Evolutionary conservation across 345 rosid species (phyloP).

Genomic region (Sisymbrium irio): DNA sequence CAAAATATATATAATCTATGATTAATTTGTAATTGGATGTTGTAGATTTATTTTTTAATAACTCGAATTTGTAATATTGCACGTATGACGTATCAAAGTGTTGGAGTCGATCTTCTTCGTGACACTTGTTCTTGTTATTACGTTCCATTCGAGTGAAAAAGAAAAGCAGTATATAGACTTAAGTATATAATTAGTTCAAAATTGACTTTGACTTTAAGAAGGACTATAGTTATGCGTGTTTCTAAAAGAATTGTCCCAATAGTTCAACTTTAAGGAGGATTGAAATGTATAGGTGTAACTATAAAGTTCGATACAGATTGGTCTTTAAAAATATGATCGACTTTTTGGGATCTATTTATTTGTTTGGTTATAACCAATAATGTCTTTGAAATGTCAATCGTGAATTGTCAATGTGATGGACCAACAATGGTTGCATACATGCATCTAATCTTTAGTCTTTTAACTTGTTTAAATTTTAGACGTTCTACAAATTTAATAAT

Average conservation of each 20-base stretch:
- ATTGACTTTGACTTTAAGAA: constrained; percentile 7
- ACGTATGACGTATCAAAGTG: constrained; percentile 2
- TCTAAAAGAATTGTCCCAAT: neutral
- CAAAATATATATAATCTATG: neutral
- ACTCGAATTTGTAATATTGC: constrained; percentile 2
- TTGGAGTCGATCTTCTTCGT: constrained; percentile 1
- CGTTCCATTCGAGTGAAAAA: neutral
- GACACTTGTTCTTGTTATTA: neutral
- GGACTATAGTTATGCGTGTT: neutral
- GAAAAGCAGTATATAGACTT: neutral
- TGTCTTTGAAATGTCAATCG: constrained; percentile 26
- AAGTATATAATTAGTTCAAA: neutral
- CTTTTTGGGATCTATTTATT: neutral
- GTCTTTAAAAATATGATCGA: constrained; percentile 13
- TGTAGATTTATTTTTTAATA: neutral
- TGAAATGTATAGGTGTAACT: constrained; percentile 9
- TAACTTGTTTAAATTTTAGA: neutral
- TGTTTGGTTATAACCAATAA: constrained; percentile 18
- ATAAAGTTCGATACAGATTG: constrained; percentile 22
- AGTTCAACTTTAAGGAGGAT: neutral
- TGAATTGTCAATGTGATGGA: constrained; percentile 33
- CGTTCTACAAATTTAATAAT: neutral
- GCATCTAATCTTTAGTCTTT: constrained; percentile 3
- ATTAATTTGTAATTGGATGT: constrained; percentile 9
- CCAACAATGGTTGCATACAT: constrained; percentile 11